A percentile compares a stretch with the other conserved stretches of the same genome.
Evolutionary conservation across 495 filamentous ascomycete species (phyloP).

Genomic region (Pyrenopolyporus hunteri): DNA sequence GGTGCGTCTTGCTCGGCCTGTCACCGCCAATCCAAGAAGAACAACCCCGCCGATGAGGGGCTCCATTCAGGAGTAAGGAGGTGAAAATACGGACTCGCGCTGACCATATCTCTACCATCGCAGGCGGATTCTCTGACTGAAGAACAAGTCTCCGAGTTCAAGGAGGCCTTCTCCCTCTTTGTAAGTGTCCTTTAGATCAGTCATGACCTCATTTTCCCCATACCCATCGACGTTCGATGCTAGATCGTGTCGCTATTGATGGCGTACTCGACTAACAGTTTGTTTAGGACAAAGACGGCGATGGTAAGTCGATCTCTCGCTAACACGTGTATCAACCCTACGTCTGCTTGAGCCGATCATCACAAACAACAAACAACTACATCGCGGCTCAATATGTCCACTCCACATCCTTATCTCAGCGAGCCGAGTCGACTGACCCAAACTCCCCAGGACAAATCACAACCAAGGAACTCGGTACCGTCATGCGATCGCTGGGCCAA

Average conservation of each 20-base stretch:
- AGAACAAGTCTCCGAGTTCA: constrained; percentile 99
- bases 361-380: constrained; percentile 11
- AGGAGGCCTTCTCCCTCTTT: constrained; percentile 99
- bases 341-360: constrained; percentile 8
- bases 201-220: neutral
- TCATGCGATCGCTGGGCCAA: constrained; percentile 99
- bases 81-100: constrained; percentile 35
- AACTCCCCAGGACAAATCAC: constrained; percentile 86
- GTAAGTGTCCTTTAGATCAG: constrained; percentile 64
- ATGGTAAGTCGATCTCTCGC: constrained; percentile 74
- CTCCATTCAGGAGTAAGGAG: constrained; percentile 21
- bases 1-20: constrained; percentile 23
- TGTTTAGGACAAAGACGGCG: constrained; percentile 96
- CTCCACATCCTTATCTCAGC: neutral
- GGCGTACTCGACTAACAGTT: constrained; percentile 37
- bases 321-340: neutral
- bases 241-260: constrained; percentile 12
- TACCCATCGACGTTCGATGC: neutral
- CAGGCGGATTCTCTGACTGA: constrained; percentile 94
- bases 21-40: constrained; percentile 31
- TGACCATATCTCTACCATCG: constrained; percentile 34
- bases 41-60: constrained; percentile 39
- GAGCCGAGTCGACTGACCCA: constrained; percentile 24
- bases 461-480: constrained; percentile 97
- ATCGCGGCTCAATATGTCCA: neutral